Conservation (phyloP, 2,329 filamentous ascomycete genomes). For the Aspergillus luchuensis region DNA sequence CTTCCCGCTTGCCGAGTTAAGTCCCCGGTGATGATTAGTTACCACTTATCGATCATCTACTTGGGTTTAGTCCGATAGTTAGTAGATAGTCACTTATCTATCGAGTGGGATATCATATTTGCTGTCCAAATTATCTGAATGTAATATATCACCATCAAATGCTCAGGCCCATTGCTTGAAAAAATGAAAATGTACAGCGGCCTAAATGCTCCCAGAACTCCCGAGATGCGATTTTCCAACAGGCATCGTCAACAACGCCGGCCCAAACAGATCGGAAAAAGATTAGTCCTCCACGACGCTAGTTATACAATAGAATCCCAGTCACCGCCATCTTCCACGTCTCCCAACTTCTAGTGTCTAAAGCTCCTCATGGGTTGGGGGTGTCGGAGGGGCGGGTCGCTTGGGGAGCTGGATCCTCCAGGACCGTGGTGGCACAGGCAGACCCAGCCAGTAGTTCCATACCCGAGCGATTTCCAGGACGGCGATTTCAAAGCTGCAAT, state of each 20-base stretch:
- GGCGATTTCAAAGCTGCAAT: slow-evolving; percentile 53
- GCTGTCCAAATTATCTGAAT: not conserved
- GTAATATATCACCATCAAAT: too few relatives aligned
- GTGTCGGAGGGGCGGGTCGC: slow-evolving; percentile 19
- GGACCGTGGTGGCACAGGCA: slow-evolving; percentile 57
- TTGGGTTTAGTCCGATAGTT: not conserved
- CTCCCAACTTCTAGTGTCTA: slow-evolving; percentile 30
- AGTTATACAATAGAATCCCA: slow-evolving; percentile 4
- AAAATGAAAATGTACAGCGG: not conserved
- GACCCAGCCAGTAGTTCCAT: slow-evolving; percentile 66
- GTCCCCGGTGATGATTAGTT: not conserved
- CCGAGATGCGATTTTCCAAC: not conserved
- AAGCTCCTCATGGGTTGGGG: slow-evolving; percentile 40
- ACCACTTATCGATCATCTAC: not conserved
- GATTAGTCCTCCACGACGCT: not conserved
- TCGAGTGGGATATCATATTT: slow-evolving; percentile 1
- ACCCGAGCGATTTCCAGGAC: slow-evolving; percentile 57
- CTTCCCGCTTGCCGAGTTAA: not conserved
- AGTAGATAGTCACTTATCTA: not conserved
- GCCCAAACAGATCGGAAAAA: not conserved
- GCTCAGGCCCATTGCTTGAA: too few relatives aligned
- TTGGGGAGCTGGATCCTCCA: slow-evolving; percentile 57
- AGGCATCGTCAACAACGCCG: slow-evolving; percentile 4
- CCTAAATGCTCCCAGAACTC: not conserved
- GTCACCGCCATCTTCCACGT: not conserved